phyloP scores from a whole-genome alignment of 2,329 filamentous ascomycete species.

The Exophiala sp. region DNA sequence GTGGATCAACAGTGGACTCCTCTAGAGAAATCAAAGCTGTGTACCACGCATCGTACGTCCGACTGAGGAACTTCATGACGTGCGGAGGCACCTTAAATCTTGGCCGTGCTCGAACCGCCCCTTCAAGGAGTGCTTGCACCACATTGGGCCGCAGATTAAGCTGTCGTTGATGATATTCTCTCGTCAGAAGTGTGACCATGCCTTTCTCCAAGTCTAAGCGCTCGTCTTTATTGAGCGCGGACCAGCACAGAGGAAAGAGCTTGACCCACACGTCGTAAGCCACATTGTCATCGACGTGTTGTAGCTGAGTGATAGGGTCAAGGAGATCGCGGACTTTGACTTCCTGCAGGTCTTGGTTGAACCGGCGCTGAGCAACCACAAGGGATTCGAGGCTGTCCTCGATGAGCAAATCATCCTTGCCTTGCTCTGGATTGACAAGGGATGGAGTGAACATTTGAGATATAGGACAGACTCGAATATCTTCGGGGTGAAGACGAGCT shows the following conservation, averaged over 20 bases:
- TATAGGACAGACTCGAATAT: conserved; percentile 74
- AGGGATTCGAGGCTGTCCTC: conserved; percentile 81
- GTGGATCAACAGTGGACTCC: conserved; percentile 77
- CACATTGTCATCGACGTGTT: conserved; percentile 79
- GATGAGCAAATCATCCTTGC: conserved; percentile 63
- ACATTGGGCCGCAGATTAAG: conserved; percentile 95
- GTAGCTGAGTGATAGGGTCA: conserved; percentile 84
- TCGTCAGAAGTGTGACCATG: conserved; percentile 83
- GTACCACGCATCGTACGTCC: conserved; percentile 96
- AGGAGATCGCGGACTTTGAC: conserved; percentile 84
- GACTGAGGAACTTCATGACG: conserved; percentile 90
- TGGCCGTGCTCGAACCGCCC: conserved; percentile 77
- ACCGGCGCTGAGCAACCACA: conserved; percentile 74
- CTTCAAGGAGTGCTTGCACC: conserved; percentile 85
- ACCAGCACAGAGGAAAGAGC: conserved; percentile 92
- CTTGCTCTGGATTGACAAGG: conserved; percentile 64
- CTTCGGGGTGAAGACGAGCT: conserved; percentile 74
- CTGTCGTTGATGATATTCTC: conserved; percentile 92
- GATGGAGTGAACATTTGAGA: conserved; percentile 66
- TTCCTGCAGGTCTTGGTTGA: conserved; percentile 77
- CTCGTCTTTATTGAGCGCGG: conserved; percentile 80
- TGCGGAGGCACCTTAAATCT: conserved; percentile 92
- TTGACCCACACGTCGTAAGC: conserved; percentile 87
- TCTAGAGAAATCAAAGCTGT: conserved; percentile 88
- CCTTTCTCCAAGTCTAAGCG: conserved; percentile 85